Base-by-base conservation (phyloP, 1,284 basidiomycete species). In the Agaricales sp. region DNA sequence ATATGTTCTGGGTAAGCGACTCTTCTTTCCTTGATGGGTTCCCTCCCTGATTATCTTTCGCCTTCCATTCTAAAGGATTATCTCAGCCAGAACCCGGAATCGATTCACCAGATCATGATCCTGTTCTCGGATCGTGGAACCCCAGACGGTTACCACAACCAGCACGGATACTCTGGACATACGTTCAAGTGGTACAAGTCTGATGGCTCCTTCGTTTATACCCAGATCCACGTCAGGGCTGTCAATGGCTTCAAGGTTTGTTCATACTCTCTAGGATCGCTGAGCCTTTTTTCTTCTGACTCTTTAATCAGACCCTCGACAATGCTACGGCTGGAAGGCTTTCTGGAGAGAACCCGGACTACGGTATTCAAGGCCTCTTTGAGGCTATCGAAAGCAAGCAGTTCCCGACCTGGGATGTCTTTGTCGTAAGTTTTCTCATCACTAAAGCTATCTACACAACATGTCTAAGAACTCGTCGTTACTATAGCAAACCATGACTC, bases 101-200 rank as follows among this genome's bases (percentile, higher is more conserved):
- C 85, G 1, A 80, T 90, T 52, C 92, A 95, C 64, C 92, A 95
- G 66, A 77, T 94, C 61, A 80, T 92, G 81, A 87, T 87, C 56
- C 77, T 92, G 53, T 90, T 91, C 74, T 82, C 82, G 20, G 93
- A 96, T 68, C 89, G 92, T 60, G 94, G 92, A 51, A 93, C 88
- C 49, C 92, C 93, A 16, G 77, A 87, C 56, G 88, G 87, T 22
- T 91, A 73, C 70, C 81, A 88, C 65, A 70, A 82, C 58, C 75
- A 82, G 80, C 87, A 96, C 68, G 92, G 91, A 18, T 96, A 92
- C 74, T 87, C 85, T 43, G 92, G 93, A 3, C 92, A 96, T 73
- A 87, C 92, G n/a, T 83, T 79, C 75, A 94, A 95, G 71, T 79
- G 89, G 64, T 76, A 88, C 63, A 92, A 92, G 67, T 75, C 75